Percentiles rank a stretch among this genome's conserved stretches.
Conservation (phyloP, 1,284 basidiomycete species). For the Mrakiaceae sp. region DNA sequence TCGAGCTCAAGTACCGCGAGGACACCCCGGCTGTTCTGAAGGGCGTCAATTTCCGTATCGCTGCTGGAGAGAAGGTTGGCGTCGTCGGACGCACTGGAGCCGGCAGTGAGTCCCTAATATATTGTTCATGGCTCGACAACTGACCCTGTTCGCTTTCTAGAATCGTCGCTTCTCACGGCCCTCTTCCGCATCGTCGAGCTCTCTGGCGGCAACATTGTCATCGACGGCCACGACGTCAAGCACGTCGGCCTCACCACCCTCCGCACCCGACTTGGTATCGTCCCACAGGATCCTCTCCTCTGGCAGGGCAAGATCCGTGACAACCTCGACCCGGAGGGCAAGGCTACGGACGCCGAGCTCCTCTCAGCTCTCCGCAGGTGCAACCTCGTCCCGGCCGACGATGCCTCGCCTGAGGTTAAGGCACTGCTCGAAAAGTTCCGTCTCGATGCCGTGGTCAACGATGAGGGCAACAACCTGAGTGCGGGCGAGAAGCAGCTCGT, state of each 20-base stretch:
- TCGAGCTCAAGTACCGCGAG: conserved; percentile 39
- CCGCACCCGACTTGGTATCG: conserved; percentile 45
- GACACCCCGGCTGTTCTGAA: conserved; percentile 42
- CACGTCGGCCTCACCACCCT: conserved; percentile 46
- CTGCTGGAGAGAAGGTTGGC: conserved; percentile 43
- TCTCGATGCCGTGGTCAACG: conserved; percentile 38
- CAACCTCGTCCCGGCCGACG: conserved; percentile 38
- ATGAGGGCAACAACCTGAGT: conserved; percentile 24
- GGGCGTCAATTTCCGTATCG: conserved; percentile 46
- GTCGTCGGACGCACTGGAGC: conserved; percentile 46
- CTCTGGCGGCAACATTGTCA: conserved; percentile 47
- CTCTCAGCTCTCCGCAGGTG: conserved; percentile 43
- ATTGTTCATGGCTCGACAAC: background rate
- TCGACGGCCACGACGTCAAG: conserved; percentile 49
- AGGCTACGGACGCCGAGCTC: conserved; percentile 48
- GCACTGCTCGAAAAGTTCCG: conserved; percentile 46
- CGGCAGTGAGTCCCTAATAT: background rate
- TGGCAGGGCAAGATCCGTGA: conserved; percentile 48
- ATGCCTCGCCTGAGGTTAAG: conserved; percentile 35
- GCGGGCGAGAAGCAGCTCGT: conserved; percentile 4
- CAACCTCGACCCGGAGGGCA: conserved; percentile 49
- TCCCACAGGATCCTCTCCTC: conserved; percentile 69
- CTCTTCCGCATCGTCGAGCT: conserved; percentile 60
- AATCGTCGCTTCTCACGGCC: conserved; percentile 44
- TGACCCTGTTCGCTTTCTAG: background rate